Evolutionary conservation across 768 basidiomycete species (phyloP).

Genomic region (Trametes punicea): DNA sequence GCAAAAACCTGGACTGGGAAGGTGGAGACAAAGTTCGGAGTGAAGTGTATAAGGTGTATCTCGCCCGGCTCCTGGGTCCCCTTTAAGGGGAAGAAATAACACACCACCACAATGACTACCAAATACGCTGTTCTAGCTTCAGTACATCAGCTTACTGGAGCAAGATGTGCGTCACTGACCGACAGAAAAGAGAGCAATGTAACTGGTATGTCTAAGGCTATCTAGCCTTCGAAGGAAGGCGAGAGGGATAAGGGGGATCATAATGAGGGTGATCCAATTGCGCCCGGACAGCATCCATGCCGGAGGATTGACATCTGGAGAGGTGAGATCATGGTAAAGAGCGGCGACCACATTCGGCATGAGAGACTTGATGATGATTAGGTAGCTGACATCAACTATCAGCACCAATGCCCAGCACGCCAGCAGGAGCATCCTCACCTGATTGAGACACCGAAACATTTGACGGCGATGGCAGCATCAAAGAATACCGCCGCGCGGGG

Average conservation of each 20-base stretch:
- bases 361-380: conserved; percentile 90
- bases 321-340: conserved; percentile 74
- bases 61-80: conserved; percentile 64
- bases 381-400: conserved; percentile 49
- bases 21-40: conserved; percentile 73
- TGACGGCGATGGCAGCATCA: conserved; percentile 91
- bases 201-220: conserved; percentile 86
- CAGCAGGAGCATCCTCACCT: conserved; percentile 47
- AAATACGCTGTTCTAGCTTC: conserved; percentile 55
- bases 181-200: conserved; percentile 86
- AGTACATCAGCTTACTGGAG: background rate
- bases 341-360: conserved; percentile 89
- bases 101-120: conserved; percentile 72
- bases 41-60: conserved; percentile 68
- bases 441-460: conserved; percentile 95
- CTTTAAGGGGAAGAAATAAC: conserved; percentile 72
- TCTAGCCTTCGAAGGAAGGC: conserved; percentile 82
- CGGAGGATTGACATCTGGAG: conserved; percentile 62
- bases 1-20: conserved; percentile 95
- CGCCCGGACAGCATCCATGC: conserved; percentile 71
- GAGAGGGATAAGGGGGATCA: conserved; percentile 75
- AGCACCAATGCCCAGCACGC: background rate
- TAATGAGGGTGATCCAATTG: conserved; percentile 80
- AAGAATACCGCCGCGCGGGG: conserved; percentile 86
- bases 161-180: conserved; percentile 45